Evolutionary conservation across 176 grass and related monocot species (phyloP), one percentile per base, ranked within the genome.

Genomic region (Typha latifolia): DNA sequence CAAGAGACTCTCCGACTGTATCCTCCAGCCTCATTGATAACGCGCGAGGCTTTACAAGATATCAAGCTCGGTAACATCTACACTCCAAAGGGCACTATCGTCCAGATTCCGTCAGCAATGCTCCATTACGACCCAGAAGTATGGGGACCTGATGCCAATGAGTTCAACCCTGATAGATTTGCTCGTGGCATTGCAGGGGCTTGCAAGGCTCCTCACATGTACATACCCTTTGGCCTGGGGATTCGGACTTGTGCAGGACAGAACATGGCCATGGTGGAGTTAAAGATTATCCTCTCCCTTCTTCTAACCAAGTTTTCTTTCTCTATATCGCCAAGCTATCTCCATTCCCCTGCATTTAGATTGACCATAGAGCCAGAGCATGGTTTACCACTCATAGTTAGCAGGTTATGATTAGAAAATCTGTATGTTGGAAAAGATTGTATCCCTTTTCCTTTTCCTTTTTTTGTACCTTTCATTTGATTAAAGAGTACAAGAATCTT

Each of bases 161-260:
- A 80, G 26, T 95, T 95, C 51, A 72, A 73, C 0, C 91, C 86
- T 0, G 74, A 69, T 2, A 67, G 86, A 37, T 95, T 95, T 13
- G 67, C 62, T 1, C 55, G 76, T 3, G 79, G 87, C 14, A 78
- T 77, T 14, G 77, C 82, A 0, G 69, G 55, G 12, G 84, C 91
- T 0, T 95, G 87, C 62, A 62, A 69, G 18, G 66, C 78, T 13
- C 66, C 86, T 12, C 74, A 90, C 61, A 82, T 82, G 75, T 90
- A 90, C 51, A 55, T 79, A 27, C 86, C 91, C 0, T 95, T 95
- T 12, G 91, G 81, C 16, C 51, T 77, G 6, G 91, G 91, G 4
- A 64, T 70, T 3, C 70, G 83, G 22, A 85, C 61, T 37, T 95
- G 91, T 49, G 52, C 73, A 2, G 86, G 86, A 4, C 86, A 95